phyloP scores from a whole-genome alignment of 495 filamentous ascomycete species.

The Articulospora tetracladia region DNA sequence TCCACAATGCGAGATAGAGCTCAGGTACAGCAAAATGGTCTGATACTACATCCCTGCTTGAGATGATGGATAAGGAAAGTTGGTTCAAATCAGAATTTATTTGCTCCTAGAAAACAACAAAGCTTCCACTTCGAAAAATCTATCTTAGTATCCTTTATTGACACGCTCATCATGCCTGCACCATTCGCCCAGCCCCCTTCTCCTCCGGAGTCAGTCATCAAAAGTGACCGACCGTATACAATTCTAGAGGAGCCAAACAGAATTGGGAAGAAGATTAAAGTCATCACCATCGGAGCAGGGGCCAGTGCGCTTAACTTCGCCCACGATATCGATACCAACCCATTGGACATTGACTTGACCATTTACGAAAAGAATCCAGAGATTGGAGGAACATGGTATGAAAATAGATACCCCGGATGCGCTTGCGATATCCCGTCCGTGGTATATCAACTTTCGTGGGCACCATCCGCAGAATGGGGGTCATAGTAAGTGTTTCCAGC shows the following conservation, averaged over 20 bases:
- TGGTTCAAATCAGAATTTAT: no score
- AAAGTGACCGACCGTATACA: not conserved
- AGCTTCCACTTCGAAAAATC: no score
- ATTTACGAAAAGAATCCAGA: not conserved
- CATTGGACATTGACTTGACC: constrained; percentile 22
- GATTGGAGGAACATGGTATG: not conserved
- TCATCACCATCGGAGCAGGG: constrained; percentile 7
- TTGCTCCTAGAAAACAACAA: no score
- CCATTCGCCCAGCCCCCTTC: no score
- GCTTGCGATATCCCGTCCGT: not conserved
- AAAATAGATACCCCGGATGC: not conserved
- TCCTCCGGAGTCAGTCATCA: no score
- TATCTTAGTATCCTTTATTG: no score
- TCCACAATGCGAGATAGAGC: no score
- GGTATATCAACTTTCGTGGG: not conserved
- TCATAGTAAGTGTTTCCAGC: not conserved
- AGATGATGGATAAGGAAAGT: no score
- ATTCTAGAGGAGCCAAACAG: constrained; percentile 5
- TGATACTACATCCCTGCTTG: no score
- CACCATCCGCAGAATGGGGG: not conserved
- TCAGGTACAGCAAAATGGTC: no score
- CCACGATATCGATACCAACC: constrained; percentile 3
- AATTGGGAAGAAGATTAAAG: not conserved
- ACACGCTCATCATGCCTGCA: no score
- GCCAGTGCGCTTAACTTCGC: constrained; percentile 2